phyloP scores from a whole-genome alignment of 208 protist genomes.

The Crithidia brevicula region DNA sequence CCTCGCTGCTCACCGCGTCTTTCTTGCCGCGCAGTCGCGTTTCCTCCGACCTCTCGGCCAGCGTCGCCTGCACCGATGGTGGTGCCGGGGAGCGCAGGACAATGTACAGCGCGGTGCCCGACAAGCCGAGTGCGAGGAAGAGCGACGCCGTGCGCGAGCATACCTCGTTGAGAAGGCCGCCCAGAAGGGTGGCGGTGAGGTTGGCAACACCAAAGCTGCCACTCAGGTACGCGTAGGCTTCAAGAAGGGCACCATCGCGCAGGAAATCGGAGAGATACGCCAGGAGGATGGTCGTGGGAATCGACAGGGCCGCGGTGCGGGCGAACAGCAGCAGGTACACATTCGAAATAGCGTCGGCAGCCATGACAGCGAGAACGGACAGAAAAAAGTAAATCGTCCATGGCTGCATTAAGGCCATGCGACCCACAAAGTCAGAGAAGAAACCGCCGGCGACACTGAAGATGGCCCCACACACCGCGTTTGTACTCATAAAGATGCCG shows the following conservation, averaged over 20 bases:
- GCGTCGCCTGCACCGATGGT: constrained; percentile 1
- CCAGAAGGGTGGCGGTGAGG: constrained; percentile 37
- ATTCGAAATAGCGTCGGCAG: constrained; percentile 13
- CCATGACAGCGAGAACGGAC: constrained; percentile 28
- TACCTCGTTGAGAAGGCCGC: constrained; percentile 35
- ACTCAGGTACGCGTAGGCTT: constrained; percentile 40
- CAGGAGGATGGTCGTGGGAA: constrained; percentile 46
- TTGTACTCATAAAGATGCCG: constrained; percentile 48
- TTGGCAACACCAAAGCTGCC: constrained; percentile 42
- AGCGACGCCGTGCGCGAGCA: constrained; percentile 28
- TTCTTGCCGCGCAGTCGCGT: constrained; percentile 4
- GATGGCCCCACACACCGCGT: constrained; percentile 39
- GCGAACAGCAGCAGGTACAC: constrained; percentile 39
- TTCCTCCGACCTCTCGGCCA: background rate
- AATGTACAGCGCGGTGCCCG: constrained; percentile 1
- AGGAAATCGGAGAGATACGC: constrained; percentile 54
- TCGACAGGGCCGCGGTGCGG: constrained; percentile 35
- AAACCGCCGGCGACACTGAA: constrained; percentile 41
- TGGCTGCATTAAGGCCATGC: constrained; percentile 35
- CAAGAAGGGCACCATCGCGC: constrained; percentile 32
- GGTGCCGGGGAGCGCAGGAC: constrained; percentile 16
- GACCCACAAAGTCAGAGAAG: constrained; percentile 40
- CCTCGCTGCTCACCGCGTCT: constrained; percentile 1
- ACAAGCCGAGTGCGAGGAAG: constrained; percentile 31
- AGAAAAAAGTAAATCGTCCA: constrained; percentile 48